Evolutionary conservation across 768 basidiomycete genomes (phyloP).

Genomic region (Podaxis sp.): DNA sequence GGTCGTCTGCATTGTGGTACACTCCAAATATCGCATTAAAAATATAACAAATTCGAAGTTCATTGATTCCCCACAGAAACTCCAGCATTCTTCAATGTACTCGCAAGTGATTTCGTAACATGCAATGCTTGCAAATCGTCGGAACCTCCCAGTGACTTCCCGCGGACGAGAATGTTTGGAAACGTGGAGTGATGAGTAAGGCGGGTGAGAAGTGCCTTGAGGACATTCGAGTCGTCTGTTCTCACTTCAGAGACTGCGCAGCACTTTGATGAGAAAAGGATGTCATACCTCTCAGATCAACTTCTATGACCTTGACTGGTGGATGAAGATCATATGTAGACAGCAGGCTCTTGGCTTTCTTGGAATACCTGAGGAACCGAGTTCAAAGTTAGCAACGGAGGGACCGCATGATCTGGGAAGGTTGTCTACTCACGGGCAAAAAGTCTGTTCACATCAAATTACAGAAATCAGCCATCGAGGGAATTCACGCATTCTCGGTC

Average conservation of each 20-base stretch:
- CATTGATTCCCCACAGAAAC: slow-evolving; percentile 28
- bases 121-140: slow-evolving; percentile 59
- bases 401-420: neutral
- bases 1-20: neutral
- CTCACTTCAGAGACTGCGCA: slow-evolving; percentile 1
- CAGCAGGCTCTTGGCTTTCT: slow-evolving; percentile 60
- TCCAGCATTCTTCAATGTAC: slow-evolving; percentile 47
- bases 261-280: neutral
- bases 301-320: slow-evolving; percentile 67
- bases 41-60: neutral
- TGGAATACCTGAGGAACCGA: slow-evolving; percentile 47
- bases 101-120: slow-evolving; percentile 39
- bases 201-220: slow-evolving; percentile 66
- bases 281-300: slow-evolving; percentile 63
- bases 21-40: neutral
- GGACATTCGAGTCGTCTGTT: slow-evolving; percentile 56
- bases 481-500: neutral
- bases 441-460: slow-evolving; percentile 42
- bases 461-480: neutral
- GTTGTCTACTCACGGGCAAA: slow-evolving; percentile 61
- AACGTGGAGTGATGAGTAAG: slow-evolving; percentile 69
- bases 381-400: neutral
- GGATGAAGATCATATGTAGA: slow-evolving; percentile 59
- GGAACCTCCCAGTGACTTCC: slow-evolving; percentile 63
- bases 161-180: slow-evolving; percentile 70